Evolutionary conservation across 768 basidiomycete species (phyloP).

Genomic region (Podaxis sp.): DNA sequence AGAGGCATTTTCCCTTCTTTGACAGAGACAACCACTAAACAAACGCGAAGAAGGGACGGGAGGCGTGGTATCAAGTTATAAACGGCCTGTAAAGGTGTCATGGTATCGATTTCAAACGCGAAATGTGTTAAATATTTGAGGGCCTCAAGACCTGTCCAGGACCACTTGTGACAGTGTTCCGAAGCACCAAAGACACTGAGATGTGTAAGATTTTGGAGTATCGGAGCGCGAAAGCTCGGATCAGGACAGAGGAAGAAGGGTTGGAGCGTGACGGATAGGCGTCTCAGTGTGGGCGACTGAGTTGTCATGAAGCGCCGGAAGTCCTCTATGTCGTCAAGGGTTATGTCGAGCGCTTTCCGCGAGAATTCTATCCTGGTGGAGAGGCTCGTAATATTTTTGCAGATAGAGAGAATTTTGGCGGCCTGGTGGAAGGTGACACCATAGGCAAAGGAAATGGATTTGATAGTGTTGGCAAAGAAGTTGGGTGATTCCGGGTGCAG

Average conservation of each 20-base stretch:
- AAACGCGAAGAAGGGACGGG: not conserved
- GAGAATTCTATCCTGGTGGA: conserved; percentile 1
- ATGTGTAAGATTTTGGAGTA: conserved; percentile 9
- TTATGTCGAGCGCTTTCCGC: not conserved
- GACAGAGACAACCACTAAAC: conserved; percentile 3
- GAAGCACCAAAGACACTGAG: conserved; percentile 9
- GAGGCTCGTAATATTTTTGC: conserved; percentile 8
- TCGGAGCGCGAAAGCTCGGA: conserved; percentile 5
- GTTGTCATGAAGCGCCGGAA: conserved; percentile 7
- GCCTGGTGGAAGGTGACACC: conserved; percentile 14
- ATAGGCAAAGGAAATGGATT: conserved; percentile 13
- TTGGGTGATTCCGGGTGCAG: not conserved
- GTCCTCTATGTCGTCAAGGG: conserved; percentile 5
- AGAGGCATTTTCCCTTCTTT: not conserved
- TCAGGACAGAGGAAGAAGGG: conserved; percentile 11
- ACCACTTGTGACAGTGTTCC: conserved; percentile 8
- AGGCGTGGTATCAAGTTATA: conserved; percentile 7
- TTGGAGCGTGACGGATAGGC: conserved; percentile 5
- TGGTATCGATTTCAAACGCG: conserved; percentile 10
- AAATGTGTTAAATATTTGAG: conserved; percentile 12
- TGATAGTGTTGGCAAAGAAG: conserved; percentile 4
- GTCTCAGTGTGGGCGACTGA: conserved; percentile 1
- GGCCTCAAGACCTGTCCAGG: not conserved
- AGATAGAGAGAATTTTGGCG: conserved; percentile 7
- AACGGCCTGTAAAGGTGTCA: conserved; percentile 2